Evolutionary conservation across 495 filamentous ascomycete species (phyloP).

Genomic region (Ascodesmis nigricans): DNA sequence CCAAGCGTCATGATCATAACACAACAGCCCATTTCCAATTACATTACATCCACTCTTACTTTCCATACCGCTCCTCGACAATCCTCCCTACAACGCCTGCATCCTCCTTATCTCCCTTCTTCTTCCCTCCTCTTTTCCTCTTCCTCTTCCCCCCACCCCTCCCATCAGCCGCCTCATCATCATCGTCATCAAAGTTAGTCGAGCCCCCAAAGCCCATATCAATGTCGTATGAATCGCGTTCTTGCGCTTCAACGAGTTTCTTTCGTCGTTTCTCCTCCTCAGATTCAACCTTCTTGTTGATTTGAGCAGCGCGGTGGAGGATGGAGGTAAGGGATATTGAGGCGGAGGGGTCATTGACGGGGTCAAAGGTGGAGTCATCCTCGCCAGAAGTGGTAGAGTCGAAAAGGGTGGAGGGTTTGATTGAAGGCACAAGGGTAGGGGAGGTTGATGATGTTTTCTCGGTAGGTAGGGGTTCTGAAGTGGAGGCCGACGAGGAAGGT

Average conservation of each 20-base stretch:
- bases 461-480: slow-evolving; percentile 13
- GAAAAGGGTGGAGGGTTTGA: slow-evolving; percentile 25
- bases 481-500: background rate
- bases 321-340: slow-evolving; percentile 40
- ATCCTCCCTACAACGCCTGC: slow-evolving; percentile 29
- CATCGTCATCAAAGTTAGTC: slow-evolving; percentile 26
- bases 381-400: too few species aligned
- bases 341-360: too few species aligned
- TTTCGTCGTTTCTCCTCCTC: slow-evolving; percentile 40
- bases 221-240: slow-evolving; percentile 75
- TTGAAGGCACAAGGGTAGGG: slow-evolving; percentile 2
- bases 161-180: slow-evolving; percentile 15
- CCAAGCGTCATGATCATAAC: too few species aligned
- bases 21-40: too few species aligned
- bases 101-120: slow-evolving; percentile 40
- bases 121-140: slow-evolving; percentile 8
- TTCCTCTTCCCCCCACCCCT: slow-evolving; percentile 11
- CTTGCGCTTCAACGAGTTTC: slow-evolving; percentile 51
- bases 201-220: slow-evolving; percentile 84
- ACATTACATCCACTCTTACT: slow-evolving; percentile 7
- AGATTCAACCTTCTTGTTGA: slow-evolving; percentile 41
- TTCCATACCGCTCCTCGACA: slow-evolving; percentile 34
- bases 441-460: slow-evolving; percentile 22
- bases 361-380: too few species aligned
- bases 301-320: slow-evolving; percentile 57